Conservation (phyloP, 805 yeast species). For the Sugiyamaella marilandica region DNA sequence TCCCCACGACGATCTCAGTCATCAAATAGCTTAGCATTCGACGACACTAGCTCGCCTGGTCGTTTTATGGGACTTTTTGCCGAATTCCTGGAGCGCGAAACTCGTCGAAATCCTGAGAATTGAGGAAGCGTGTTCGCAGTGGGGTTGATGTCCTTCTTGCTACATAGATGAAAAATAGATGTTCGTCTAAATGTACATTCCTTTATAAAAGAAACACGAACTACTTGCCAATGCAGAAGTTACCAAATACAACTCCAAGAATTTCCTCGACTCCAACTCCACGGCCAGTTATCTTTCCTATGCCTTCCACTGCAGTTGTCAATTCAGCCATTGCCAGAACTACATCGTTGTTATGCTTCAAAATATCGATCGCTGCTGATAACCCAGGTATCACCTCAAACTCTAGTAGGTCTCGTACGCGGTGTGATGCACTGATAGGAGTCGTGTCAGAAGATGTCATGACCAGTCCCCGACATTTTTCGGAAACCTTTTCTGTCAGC, state of each 20-base stretch:
- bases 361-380: slow-evolving; percentile 46
- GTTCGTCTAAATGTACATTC: not conserved
- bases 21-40: slow-evolving; percentile 10
- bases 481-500: slow-evolving; percentile 41
- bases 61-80: slow-evolving; percentile 38
- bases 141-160: not conserved
- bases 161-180: not conserved
- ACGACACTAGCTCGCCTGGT: slow-evolving; percentile 18
- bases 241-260: slow-evolving; percentile 83
- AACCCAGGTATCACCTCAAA: slow-evolving; percentile 76
- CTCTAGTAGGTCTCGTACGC: slow-evolving; percentile 70
- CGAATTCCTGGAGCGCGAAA: slow-evolving; percentile 33
- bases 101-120: not conserved
- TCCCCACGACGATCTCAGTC: slow-evolving; percentile 17
- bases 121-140: not conserved
- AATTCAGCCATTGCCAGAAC: slow-evolving; percentile 78
- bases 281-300: slow-evolving; percentile 89
- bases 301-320: slow-evolving; percentile 70
- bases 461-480: slow-evolving; percentile 48
- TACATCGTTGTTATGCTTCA: slow-evolving; percentile 44
- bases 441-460: slow-evolving; percentile 30
- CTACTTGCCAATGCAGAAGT: slow-evolving; percentile 90
- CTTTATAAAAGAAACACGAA: not conserved
- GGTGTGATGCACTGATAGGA: slow-evolving; percentile 66
- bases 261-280: slow-evolving; percentile 86